Conservation (phyloP, 768 basidiomycete species). For the Lactarius hengduanensis region DNA sequence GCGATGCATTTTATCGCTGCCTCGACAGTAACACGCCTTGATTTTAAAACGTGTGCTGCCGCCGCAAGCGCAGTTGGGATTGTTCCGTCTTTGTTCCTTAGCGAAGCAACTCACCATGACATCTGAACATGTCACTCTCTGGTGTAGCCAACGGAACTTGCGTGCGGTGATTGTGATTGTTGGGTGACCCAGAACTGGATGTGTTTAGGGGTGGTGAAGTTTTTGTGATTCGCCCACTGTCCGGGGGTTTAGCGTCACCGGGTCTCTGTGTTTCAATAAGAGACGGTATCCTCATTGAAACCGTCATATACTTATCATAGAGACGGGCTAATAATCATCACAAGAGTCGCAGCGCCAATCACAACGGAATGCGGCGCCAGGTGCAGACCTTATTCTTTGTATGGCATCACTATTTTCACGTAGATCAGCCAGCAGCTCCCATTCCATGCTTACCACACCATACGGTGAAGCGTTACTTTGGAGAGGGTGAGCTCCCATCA, state of each 20-base stretch:
- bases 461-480: slow-evolving; percentile 2
- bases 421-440: background rate
- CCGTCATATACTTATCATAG: slow-evolving; percentile 13
- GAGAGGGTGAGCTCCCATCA: background rate
- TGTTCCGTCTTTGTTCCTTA: slow-evolving; percentile 52
- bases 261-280: slow-evolving; percentile 22
- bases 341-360: slow-evolving; percentile 20
- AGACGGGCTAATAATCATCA: slow-evolving; percentile 14
- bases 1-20: slow-evolving; percentile 54
- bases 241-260: slow-evolving; percentile 56
- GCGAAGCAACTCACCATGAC: slow-evolving; percentile 49
- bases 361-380: slow-evolving; percentile 14
- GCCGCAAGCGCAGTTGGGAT: slow-evolving; percentile 43
- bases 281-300: slow-evolving; percentile 24
- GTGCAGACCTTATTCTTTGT: slow-evolving; percentile 10
- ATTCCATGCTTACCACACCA: slow-evolving; percentile 20
- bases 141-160: slow-evolving; percentile 71
- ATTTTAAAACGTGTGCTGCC: slow-evolving; percentile 51
- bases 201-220: slow-evolving; percentile 68
- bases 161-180: slow-evolving; percentile 69
- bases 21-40: slow-evolving; percentile 64
- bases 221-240: slow-evolving; percentile 79
- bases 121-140: slow-evolving; percentile 54
- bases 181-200: slow-evolving; percentile 45
- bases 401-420: slow-evolving; percentile 12